Evolutionary conservation across 345 rosid species (phyloP).

Genomic region (Murraya paniculata): DNA sequence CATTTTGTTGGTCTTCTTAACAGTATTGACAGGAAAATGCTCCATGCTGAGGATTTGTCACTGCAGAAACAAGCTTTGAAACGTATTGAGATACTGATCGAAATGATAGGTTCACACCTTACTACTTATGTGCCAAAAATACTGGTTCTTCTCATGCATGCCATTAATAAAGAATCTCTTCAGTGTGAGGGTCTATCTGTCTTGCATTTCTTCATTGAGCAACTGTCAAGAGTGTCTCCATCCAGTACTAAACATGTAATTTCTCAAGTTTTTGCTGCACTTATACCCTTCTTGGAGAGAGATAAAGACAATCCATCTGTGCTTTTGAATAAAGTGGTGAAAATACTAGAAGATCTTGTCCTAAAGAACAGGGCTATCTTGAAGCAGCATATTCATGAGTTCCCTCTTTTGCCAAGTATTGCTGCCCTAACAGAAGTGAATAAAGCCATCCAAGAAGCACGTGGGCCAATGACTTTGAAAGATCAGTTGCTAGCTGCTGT

Average conservation of each 20-base stretch:
- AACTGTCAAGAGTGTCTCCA: conserved; percentile 72
- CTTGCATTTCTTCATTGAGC: conserved; percentile 75
- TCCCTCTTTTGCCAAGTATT: conserved; percentile 85
- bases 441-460: conserved; percentile 88
- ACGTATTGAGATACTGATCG: conserved; percentile 84
- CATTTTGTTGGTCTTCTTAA: conserved; percentile 98
- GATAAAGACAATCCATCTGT: conserved; percentile 52
- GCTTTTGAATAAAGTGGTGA: conserved; percentile 63
- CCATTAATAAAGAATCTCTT: conserved; percentile 75
- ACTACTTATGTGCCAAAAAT: conserved; percentile 89
- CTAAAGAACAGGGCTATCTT: conserved; percentile 66
- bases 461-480: conserved; percentile 77
- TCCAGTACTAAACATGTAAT: conserved; percentile 82
- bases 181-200: conserved; percentile 86
- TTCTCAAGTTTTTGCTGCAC: conserved; percentile 93
- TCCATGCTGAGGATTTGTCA: conserved; percentile 64
- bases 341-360: conserved; percentile 85
- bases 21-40: conserved; percentile 89
- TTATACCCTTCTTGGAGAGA: conserved; percentile 86
- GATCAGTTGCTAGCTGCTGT: conserved; percentile 78
- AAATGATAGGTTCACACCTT: conserved; percentile 88
- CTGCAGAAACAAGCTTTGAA: conserved; percentile 88
- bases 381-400: conserved; percentile 87
- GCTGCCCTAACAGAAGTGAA: conserved; percentile 76
- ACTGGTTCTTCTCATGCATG: conserved; percentile 96